Evolutionary conservation across 495 filamentous ascomycete species (phyloP).

Genomic region (Trypethelium eluteriae): DNA sequence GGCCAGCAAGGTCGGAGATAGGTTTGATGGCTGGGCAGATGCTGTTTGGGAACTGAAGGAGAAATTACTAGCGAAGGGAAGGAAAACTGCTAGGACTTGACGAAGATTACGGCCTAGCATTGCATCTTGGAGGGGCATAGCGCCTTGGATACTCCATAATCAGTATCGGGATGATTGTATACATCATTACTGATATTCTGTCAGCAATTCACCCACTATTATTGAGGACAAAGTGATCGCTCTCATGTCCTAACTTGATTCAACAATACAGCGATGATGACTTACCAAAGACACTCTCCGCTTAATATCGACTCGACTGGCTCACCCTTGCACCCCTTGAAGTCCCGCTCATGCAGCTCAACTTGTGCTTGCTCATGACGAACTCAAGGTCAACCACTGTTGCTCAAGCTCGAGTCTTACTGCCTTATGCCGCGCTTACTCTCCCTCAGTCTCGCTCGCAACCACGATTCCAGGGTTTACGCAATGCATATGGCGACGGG

Average conservation of each 20-base stretch:
- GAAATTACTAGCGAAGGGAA: constrained; percentile 48
- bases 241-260: not conserved
- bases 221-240: not conserved
- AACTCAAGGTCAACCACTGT: not conserved
- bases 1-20: constrained; percentile 24
- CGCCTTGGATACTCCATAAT: no score
- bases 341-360: not conserved
- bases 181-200: no score
- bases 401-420: not conserved
- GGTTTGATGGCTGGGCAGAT: constrained; percentile 44
- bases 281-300: not conserved
- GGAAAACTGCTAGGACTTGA: constrained; percentile 32
- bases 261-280: not conserved
- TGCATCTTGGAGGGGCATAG: no score
- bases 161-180: no score
- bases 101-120: not conserved
- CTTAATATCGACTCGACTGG: not conserved
- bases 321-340: not conserved
- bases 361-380: not conserved
- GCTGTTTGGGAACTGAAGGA: constrained; percentile 49
- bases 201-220: not conserved
- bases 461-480: not conserved
- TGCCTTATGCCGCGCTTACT: not conserved
- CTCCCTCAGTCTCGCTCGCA: not conserved
- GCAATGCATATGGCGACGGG: not conserved